Base-by-base conservation (phyloP, 78 protist genomes). In the Monocercomonoides exilis region DNA sequence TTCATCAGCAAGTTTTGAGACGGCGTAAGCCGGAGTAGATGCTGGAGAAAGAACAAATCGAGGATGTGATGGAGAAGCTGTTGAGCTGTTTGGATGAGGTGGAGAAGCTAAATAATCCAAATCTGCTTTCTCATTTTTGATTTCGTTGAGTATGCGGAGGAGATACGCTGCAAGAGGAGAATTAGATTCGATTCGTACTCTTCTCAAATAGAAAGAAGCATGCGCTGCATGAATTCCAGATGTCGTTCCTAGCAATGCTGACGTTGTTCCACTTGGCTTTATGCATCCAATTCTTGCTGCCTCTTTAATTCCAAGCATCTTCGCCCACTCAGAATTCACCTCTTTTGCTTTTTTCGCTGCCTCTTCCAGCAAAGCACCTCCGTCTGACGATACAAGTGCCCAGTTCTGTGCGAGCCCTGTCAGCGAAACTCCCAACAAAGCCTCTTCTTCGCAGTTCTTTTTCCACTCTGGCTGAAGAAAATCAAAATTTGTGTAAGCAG, bases 191-290 rank as follows among this genome's bases (percentile, higher is more conserved):
- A 79, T 21, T 21, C 82, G 4, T 32, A 79, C 82, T 21, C 82
- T 6, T 6, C 82, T 33, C 82, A 32, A 41, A 41, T 79, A 6
- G 82, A 32, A 6, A 4, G 82, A 41, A 41, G 4, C 82, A 21
- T 79, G 82, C 45, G 82, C 82, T 4, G 82, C 82, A 21, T 79
- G 82, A 41, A 79, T 79, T 6, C 82, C 11, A 29, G 43, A 33
- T 4, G 82, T 33, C 45, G 6, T 29, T 32, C 42, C 11, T 41
- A 79, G 82, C 42, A 79, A 41, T 33, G 82, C 82, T 4, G 42
- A 32, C 5, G 82, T 79, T 6, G 82, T 79, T 6, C 11, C 82
- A 21, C 11, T 79, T 6, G 82, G 82, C 82, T 79, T 6, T 5
- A 32, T 41, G 4, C 42, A 32, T 29, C 82, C 4, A 41, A 79